Evolutionary conservation across 2,329 filamentous ascomycete species (phyloP).

Genomic region (Acephala macrosclerotiorum): DNA sequence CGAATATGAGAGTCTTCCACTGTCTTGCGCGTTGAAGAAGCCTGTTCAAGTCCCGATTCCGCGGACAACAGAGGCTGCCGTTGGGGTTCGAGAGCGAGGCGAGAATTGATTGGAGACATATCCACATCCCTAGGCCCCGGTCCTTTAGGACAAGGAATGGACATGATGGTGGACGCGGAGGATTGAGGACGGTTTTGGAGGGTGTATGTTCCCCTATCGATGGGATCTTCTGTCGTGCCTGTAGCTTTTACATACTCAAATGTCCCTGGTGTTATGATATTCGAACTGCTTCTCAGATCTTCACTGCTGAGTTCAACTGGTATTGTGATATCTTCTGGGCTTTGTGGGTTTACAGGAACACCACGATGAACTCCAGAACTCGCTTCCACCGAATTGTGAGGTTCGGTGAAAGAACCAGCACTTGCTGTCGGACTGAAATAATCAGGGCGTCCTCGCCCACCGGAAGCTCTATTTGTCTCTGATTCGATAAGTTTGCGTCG

Average conservation of each 20-base stretch:
- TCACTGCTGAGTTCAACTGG: conserved; percentile 62
- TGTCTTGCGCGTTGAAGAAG: too few relatives aligned
- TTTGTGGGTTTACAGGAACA: conserved; percentile 53
- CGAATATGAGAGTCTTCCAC: too few relatives aligned
- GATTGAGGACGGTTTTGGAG: too few relatives aligned
- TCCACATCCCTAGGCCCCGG: too few relatives aligned
- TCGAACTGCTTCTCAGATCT: conserved; percentile 42
- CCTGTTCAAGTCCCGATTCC: too few relatives aligned
- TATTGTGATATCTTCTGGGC: conserved; percentile 56
- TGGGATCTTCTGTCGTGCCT: conserved; percentile 45
- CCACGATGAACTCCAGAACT: conserved; percentile 46
- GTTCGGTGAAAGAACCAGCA: conserved; percentile 50
- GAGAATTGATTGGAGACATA: too few relatives aligned
- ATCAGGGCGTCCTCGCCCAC: conserved; percentile 24
- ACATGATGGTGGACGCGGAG: too few relatives aligned
- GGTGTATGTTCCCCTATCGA: too few relatives aligned
- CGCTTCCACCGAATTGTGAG: conserved; percentile 37
- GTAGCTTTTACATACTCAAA: conserved; percentile 30
- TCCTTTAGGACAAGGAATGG: too few relatives aligned
- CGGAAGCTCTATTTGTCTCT: conserved; percentile 18
- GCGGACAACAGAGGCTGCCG: too few relatives aligned
- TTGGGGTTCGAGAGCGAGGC: too few relatives aligned
- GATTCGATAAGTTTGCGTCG: too few relatives aligned
- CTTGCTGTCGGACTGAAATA: conserved; percentile 49
- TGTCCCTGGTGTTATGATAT: conserved; percentile 31